Percentiles rank a stretch among this genome's conserved stretches.
These are phyloP conservation scores for Parietaria judaica DNA, from an alignment of 306 rosid genomes.

Conservation along the genomic window DNA sequence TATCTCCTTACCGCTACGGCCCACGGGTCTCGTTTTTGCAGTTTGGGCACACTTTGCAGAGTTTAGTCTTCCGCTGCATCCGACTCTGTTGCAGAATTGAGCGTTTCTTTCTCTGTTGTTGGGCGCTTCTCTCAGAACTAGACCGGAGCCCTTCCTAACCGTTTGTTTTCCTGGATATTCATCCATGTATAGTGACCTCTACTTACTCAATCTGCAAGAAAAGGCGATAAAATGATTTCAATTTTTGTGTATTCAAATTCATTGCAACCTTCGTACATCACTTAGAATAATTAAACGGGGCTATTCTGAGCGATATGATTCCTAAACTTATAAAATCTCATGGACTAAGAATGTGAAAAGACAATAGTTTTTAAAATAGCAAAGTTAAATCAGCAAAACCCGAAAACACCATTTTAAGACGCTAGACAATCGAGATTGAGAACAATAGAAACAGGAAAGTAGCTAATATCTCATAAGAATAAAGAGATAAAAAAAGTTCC, in stretches of 20 bases:
- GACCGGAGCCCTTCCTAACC: slow-evolving; percentile 50
- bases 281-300: neutral
- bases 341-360: too few species aligned
- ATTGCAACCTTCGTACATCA: neutral
- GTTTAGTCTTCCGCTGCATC: slow-evolving; percentile 67
- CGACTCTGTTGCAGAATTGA: slow-evolving; percentile 65
- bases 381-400: neutral
- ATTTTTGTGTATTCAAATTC: neutral
- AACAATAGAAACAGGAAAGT: too few species aligned
- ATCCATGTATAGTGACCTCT: slow-evolving; percentile 45
- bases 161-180: slow-evolving; percentile 76
- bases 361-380: too few species aligned
- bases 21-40: slow-evolving; percentile 50
- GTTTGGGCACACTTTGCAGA: slow-evolving; percentile 47
- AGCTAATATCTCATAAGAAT: too few species aligned
- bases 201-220: slow-evolving; percentile 43
- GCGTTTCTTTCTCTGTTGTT: slow-evolving; percentile 54
- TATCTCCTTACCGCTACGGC: slow-evolving; percentile 57
- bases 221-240: slow-evolving; percentile 4
- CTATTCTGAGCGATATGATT: neutral
- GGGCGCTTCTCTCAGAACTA: slow-evolving; percentile 56
- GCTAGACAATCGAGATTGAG: too few species aligned
- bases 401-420: too few species aligned
- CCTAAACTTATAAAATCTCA: too few species aligned
- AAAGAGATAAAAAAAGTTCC: too few species aligned